Conservation (phyloP, 2,329 filamentous ascomycete species). For the Alternaria panax region DNA sequence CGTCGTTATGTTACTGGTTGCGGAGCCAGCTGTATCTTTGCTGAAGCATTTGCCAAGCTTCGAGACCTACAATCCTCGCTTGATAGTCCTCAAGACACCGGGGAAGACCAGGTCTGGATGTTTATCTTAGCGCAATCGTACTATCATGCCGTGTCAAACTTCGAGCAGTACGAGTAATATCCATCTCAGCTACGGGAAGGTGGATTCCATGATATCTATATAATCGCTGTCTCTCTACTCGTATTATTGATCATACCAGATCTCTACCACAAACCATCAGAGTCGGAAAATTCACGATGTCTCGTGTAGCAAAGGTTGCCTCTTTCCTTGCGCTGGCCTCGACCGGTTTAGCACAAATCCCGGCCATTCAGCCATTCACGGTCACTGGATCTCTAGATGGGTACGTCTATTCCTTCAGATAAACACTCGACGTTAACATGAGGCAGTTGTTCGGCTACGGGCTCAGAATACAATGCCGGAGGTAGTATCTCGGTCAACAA, state of each 20-base stretch:
- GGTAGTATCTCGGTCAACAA: conserved; percentile 57
- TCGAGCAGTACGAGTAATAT: not conserved
- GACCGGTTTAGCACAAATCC: conserved; percentile 29
- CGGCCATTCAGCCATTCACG: conserved; percentile 33
- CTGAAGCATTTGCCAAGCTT: conserved; percentile 6
- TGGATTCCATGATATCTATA: conserved; percentile 17
- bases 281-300: conserved; percentile 20
- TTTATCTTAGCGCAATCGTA: not conserved
- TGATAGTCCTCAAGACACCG: not conserved
- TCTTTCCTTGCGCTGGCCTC: conserved; percentile 31
- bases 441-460: conserved; percentile 28
- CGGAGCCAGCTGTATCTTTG: not conserved
- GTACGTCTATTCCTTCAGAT: conserved; percentile 21
- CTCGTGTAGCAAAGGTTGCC: conserved; percentile 23
- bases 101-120: not conserved
- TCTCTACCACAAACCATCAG: not conserved
- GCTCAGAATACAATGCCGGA: conserved; percentile 53
- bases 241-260: conserved; percentile 3
- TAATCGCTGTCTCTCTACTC: conserved; percentile 2
- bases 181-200: not conserved
- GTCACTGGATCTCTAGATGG: conserved; percentile 40
- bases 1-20: conserved; percentile 7
- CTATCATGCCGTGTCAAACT: not conserved
- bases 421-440: conserved; percentile 1
- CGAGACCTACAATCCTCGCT: conserved; percentile 10